Evolutionary conservation across 805 yeast genomes (phyloP).

Genomic region (Yarrowia sp.): DNA sequence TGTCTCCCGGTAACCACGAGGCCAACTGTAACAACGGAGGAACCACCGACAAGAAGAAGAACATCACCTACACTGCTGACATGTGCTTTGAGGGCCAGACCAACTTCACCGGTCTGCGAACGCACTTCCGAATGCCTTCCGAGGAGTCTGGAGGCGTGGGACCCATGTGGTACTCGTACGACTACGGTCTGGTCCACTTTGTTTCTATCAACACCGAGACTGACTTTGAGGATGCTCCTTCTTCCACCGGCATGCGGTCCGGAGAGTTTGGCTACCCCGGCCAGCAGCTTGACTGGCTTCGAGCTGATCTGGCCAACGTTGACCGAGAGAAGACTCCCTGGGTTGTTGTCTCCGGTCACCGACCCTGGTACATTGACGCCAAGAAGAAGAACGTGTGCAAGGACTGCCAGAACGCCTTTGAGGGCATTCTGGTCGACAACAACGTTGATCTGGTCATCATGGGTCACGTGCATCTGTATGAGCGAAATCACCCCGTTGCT

Average conservation of each 20-base stretch:
- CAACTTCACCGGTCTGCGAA: slow-evolving; percentile 47
- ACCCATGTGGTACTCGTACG: slow-evolving; percentile 50
- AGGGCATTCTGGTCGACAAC: slow-evolving; percentile 42
- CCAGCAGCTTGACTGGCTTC: slow-evolving; percentile 48
- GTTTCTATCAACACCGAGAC: slow-evolving; percentile 48
- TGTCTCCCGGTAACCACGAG: slow-evolving; percentile 47
- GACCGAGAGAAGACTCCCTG: slow-evolving; percentile 48
- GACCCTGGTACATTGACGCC: slow-evolving; percentile 49
- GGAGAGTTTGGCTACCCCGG: slow-evolving; percentile 41
- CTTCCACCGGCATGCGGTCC: slow-evolving; percentile 22
- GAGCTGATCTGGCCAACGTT: slow-evolving; percentile 46
- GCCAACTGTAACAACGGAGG: slow-evolving; percentile 44
- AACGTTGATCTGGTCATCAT: slow-evolving; percentile 45
- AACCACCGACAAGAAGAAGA: slow-evolving; percentile 39
- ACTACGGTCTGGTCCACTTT: slow-evolving; percentile 49
- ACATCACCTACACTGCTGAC: slow-evolving; percentile 39
- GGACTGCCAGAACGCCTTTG: slow-evolving; percentile 45
- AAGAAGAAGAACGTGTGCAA: slow-evolving; percentile 41
- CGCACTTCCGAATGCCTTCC: slow-evolving; percentile 48
- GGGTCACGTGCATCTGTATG: slow-evolving; percentile 47
- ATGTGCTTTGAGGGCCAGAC: slow-evolving; percentile 45
- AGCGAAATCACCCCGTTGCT: slow-evolving; percentile 44
- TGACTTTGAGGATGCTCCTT: slow-evolving; percentile 44
- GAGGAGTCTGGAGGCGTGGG: slow-evolving; percentile 45
- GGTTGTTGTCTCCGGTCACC: slow-evolving; percentile 46